Conservation (phyloP, 1,284 basidiomycete genomes). For the Mycena citricolor region DNA sequence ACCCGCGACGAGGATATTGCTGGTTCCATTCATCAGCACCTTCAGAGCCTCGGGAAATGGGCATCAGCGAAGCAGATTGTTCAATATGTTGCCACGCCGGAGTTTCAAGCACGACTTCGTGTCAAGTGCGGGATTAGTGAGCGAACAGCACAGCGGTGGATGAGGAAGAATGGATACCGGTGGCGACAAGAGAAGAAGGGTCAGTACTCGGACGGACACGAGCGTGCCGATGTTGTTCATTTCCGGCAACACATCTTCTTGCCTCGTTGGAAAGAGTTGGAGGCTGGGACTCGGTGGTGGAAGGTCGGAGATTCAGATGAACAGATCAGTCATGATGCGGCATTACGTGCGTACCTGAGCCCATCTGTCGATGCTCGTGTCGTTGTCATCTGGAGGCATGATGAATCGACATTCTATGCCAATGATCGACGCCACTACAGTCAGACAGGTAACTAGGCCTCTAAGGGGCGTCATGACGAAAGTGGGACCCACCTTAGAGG, state of each 20-base stretch:
- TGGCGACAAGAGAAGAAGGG: conserved; percentile 21
- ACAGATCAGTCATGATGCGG: neutral
- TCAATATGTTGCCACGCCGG: conserved; percentile 24
- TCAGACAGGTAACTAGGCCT: too few relatives aligned
- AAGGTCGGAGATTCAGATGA: neutral
- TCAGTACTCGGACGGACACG: conserved; percentile 25
- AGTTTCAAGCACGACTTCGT: conserved; percentile 19
- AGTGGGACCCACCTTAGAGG: too few relatives aligned
- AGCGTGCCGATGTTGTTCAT: conserved; percentile 21
- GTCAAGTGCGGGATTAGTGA: conserved; percentile 25
- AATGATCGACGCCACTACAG: conserved; percentile 31
- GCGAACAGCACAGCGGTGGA: conserved; percentile 28
- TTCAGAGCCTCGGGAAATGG: conserved; percentile 29
- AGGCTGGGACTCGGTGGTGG: conserved; percentile 15
- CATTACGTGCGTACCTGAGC: too few relatives aligned
- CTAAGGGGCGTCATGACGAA: too few relatives aligned
- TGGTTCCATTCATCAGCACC: conserved; percentile 28
- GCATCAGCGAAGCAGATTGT: conserved; percentile 30
- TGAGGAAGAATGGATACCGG: conserved; percentile 28
- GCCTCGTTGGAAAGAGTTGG: conserved; percentile 20
- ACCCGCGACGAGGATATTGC: conserved; percentile 29
- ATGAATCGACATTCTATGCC: conserved; percentile 37
- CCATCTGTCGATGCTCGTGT: too few relatives aligned
- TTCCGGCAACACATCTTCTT: conserved; percentile 25
- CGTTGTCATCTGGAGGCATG: conserved; percentile 27